Percentiles rank a stretch among this genome's conserved stretches.
Evolutionary conservation across 306 rosid genomes (phyloP).

Genomic region (Ormosia semicastrata): DNA sequence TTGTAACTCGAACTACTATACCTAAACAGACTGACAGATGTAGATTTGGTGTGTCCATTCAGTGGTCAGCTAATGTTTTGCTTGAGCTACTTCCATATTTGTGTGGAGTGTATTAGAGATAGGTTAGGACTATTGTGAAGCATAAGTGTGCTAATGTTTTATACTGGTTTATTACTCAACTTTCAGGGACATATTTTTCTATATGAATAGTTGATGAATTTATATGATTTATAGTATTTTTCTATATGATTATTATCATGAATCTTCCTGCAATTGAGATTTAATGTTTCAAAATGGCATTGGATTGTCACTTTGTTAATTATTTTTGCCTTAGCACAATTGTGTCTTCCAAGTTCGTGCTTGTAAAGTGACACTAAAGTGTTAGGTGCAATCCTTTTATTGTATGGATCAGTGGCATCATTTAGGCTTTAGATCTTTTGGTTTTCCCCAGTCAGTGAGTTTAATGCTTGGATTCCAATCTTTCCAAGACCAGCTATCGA

Average conservation of each 20-base stretch:
- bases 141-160: too few relatives aligned
- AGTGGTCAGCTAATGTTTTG: too few relatives aligned
- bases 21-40: too few relatives aligned
- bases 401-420: background rate
- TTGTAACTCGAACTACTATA: too few relatives aligned
- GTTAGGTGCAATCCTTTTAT: background rate
- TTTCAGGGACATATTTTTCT: too few relatives aligned
- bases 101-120: too few relatives aligned
- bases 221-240: background rate
- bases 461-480: background rate
- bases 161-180: too few relatives aligned
- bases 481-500: background rate
- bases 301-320: background rate
- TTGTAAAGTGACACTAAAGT: background rate
- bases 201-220: background rate
- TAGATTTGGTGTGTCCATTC: too few relatives aligned
- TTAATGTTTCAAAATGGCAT: background rate
- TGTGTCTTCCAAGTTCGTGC: background rate
- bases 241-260: background rate
- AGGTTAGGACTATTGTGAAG: too few relatives aligned
- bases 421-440: background rate
- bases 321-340: background rate
- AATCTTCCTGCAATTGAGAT: background rate
- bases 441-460: background rate
- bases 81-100: too few relatives aligned